Conservation (phyloP, 306 rosid species). For the Inga leiocalycina region DNA sequence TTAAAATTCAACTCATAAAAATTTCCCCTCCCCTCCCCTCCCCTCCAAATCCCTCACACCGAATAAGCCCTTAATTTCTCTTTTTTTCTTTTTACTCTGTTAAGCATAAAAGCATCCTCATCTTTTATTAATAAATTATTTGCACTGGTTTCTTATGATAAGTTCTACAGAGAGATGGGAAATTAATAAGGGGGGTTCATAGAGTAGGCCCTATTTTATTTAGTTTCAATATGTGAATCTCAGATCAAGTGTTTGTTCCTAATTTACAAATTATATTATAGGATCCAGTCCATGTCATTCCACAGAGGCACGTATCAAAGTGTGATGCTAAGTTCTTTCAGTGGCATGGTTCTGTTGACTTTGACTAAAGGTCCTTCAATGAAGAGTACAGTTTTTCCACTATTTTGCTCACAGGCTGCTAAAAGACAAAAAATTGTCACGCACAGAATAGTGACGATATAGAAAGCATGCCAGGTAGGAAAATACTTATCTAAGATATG, state of each 20-base stretch:
- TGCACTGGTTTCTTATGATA: background rate
- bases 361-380: too few relatives aligned
- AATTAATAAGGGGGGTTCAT: background rate
- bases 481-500: background rate
- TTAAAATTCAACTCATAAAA: too few relatives aligned
- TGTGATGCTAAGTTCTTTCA: too few relatives aligned
- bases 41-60: too few relatives aligned
- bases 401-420: slow-evolving; percentile 8
- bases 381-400: background rate
- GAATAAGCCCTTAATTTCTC: background rate
- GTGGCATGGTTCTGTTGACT: too few relatives aligned
- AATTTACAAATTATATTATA: background rate
- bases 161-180: background rate
- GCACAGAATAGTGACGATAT: slow-evolving; percentile 5
- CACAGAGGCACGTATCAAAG: background rate
- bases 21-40: too few relatives aligned
- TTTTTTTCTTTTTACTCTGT: too few relatives aligned
- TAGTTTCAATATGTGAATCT: background rate
- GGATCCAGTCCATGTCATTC: background rate
- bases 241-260: background rate
- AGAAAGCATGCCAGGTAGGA: background rate
- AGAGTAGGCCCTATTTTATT: background rate
- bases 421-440: slow-evolving; percentile 2
- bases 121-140: background rate
- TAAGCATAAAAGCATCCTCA: background rate